phyloP scores from a whole-genome alignment of 345 rosid genomes.

The Citrus australasica region DNA sequence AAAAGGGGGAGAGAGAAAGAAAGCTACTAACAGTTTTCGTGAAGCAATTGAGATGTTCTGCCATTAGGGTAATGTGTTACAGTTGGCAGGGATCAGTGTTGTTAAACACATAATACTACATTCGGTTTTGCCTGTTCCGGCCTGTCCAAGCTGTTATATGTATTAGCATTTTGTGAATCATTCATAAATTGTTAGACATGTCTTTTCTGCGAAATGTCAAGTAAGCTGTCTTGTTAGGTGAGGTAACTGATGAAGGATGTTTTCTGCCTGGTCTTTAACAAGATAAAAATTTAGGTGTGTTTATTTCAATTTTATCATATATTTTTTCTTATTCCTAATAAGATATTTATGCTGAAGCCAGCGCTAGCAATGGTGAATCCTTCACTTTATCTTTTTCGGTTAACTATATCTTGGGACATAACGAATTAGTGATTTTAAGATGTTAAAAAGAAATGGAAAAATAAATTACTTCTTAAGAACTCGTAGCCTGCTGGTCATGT shows the following conservation, averaged over 20 bases:
- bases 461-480: background rate
- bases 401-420: background rate
- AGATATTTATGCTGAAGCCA: background rate
- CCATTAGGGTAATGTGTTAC: background rate
- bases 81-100: background rate
- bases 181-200: background rate
- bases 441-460: background rate
- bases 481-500: background rate
- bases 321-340: background rate
- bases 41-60: background rate
- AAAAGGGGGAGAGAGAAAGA: background rate
- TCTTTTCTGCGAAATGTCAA: background rate
- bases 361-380: background rate
- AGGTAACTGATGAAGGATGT: background rate
- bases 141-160: background rate
- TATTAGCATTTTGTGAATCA: no score
- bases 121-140: background rate
- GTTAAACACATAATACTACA: background rate
- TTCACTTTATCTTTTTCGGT: background rate
- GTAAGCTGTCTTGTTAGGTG: background rate
- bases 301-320: background rate
- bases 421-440: background rate
- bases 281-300: background rate
- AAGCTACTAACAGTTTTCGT: background rate
- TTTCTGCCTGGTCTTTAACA: background rate